Evolutionary conservation across 306 rosid species (phyloP), one percentile per base, ranked within the genome.

Genomic region (Acacia acuminata): DNA sequence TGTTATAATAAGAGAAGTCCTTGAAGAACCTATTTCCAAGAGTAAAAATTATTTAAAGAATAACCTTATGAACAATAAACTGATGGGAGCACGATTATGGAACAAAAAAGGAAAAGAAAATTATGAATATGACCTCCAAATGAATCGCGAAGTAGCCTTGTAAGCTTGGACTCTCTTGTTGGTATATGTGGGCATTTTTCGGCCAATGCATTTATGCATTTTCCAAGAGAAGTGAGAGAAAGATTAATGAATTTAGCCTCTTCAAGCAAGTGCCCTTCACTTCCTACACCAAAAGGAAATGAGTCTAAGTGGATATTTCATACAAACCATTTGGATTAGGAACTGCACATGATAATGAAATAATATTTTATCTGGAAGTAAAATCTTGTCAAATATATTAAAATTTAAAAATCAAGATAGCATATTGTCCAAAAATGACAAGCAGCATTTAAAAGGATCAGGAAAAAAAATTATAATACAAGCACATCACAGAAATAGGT

Each of bases 171-270:
- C 82, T 89, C 95, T 85, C 95, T 89, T 60, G 87, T 85, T 51
- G 95, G 95, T 76, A 91, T 88, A 77, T 91, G 93, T 48, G 93
- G 82, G 72, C 88, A 88, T 71, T 85, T 89, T 88, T 91, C 95
- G 0, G 95, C 95, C 89, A 91, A 86, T 48, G 95, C 95, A 86
- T 91, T 91, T 82, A 91, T 91, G 84, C 95, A 91, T 86, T 91
- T 91, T 22, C 95, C 95, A 27, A 91, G 95, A 44, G 95, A 91
- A 77, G 91, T 91, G 48, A 91, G 93, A 45, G 95, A 91, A 55
- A 89, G 93, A 80, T 91, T 91, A 34, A 89, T 91, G 79, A 91
- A 91, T 72, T 91, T 91, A 47, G 95, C 93, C 87, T 91, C 95
- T 84, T 91, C 93, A 16, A 91, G 91, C 85, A 86, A 78, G 67